Evolutionary conservation across 352 stramenopile species (phyloP), one percentile per base, ranked within the genome.

Genomic region (Aphanomyces invadans): DNA sequence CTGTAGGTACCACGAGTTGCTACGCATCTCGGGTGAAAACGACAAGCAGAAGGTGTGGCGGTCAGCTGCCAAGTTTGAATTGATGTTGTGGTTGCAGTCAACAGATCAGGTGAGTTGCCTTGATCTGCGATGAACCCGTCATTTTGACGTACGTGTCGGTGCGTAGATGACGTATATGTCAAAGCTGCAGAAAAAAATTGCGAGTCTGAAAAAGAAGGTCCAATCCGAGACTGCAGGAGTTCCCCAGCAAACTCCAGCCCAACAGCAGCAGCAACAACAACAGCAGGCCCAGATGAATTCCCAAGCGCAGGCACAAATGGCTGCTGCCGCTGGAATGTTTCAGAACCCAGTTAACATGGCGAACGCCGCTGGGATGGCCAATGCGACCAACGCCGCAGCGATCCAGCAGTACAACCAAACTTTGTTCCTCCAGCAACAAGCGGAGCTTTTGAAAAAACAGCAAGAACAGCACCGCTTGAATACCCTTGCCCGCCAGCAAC

Each of bases 21-120:
- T 88, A 63, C 84, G 84, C 23, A 91, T 92, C 73, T 90, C 82
- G 4, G 82, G 81, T 2, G 80, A 92, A 46, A 81, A 76, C 54
- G 82, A 92, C 71, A 88, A 89, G 70, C 84, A 91, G 70, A 90
- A 91, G 68, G 84, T 91, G 38, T 92, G 84, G 84, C 74, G 79
- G 52, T 91, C 84, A 25, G 84, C 84, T 1, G 81, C 84, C 66
- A 92, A 92, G 75, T 92, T 92, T 65, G 84, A 92, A 75, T 72
- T 92, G 69, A 91, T 88, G 81, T 70, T 90, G 29, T 92, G 84
- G 84, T 86, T 82, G 39, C 60, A 67, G 32, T 67, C 60, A 3
- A 57, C 39, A 36, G 60, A 67, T 28, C 55, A 67, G 60, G 60
- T 67, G 36, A 31, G 33, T 11, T 10, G 10, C 21, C 15, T 57